Evolutionary conservation across 495 filamentous ascomycete genomes (phyloP).

Genomic region (Jackrogersella minutella): DNA sequence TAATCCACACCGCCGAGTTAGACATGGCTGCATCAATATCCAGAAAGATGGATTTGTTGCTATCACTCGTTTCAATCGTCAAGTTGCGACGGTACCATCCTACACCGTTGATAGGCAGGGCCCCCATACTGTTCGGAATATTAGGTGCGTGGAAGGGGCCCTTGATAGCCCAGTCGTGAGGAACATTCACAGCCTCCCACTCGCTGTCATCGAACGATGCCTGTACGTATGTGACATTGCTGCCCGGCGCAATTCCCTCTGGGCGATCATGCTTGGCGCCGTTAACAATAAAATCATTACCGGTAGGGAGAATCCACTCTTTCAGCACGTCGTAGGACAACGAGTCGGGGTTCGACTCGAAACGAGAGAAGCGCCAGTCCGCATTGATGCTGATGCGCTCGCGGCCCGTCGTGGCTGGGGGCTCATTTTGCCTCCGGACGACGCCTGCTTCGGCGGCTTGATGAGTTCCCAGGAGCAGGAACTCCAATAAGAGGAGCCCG

Average conservation of each 20-base stretch:
- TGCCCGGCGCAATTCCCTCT: conserved; percentile 39
- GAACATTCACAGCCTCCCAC: conserved; percentile 50
- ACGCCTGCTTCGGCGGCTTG: conserved; percentile 18
- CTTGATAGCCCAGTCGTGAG: conserved; percentile 62
- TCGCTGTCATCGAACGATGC: conserved; percentile 48
- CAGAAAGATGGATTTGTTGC: conserved; percentile 52
- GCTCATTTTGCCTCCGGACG: conserved; percentile 1
- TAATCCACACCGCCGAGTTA: conserved; percentile 58
- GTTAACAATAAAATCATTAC: conserved; percentile 50
- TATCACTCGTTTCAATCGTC: conserved; percentile 38
- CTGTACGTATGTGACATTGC: conserved; percentile 45
- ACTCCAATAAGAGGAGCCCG: conserved; percentile 24
- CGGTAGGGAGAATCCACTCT: conserved; percentile 51
- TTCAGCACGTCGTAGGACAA: conserved; percentile 49
- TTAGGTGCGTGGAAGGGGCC: conserved; percentile 55
- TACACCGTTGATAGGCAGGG: conserved; percentile 60
- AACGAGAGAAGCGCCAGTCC: conserved; percentile 50
- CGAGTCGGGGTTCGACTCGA: conserved; percentile 48
- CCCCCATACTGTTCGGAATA: conserved; percentile 64
- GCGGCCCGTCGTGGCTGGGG: conserved; percentile 27
- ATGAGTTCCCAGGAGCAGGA: conserved; percentile 17
- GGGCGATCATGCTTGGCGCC: conserved; percentile 45
- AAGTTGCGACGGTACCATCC: conserved; percentile 60
- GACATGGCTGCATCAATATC: conserved; percentile 62
- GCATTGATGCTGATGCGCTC: conserved; percentile 46